Percentiles rank a stretch among this genome's conserved stretches.
phyloP scores from a whole-genome alignment of 306 rosid genomes.

The Arachis stenosperma region DNA sequence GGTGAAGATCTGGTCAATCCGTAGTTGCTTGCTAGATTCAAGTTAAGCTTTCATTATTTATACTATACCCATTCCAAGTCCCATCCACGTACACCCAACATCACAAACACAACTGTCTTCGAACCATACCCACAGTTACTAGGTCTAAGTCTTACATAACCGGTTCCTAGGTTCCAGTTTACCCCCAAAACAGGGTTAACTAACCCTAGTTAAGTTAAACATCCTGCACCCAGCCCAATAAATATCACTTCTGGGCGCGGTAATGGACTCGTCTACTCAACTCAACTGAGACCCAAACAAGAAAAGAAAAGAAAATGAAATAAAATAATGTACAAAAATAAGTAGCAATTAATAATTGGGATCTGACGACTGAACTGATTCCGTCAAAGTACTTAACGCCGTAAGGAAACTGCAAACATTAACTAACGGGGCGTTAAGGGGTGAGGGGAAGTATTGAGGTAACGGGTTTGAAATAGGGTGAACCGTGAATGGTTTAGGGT shows the following conservation, averaged over 20 bases:
- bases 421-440: slow-evolving; percentile 20
- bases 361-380: slow-evolving; percentile 48
- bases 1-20: slow-evolving; percentile 7
- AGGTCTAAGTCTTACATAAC: not conserved
- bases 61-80: not conserved
- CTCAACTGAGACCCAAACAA: not conserved
- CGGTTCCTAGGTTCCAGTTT: not conserved
- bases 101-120: not conserved
- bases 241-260: slow-evolving; percentile 26
- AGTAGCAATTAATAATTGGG: slow-evolving; percentile 16
- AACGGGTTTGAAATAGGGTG: slow-evolving; percentile 44
- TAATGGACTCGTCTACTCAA: slow-evolving; percentile 20
- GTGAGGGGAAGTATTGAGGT: not conserved
- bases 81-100: not conserved
- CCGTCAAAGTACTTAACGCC: slow-evolving; percentile 45
- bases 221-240: not conserved
- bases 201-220: slow-evolving; percentile 43
- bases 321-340: slow-evolving; percentile 8
- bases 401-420: slow-evolving; percentile 18
- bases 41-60: not conserved
- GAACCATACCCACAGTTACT: slow-evolving; percentile 2
- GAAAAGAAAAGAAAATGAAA: not conserved
- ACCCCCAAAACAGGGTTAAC: slow-evolving; percentile 37
- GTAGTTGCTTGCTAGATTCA: slow-evolving; percentile 4
- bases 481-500: slow-evolving; percentile 43